Evolutionary conservation across 1,284 basidiomycete species (phyloP).

Genomic region (Caloboletus firmus): DNA sequence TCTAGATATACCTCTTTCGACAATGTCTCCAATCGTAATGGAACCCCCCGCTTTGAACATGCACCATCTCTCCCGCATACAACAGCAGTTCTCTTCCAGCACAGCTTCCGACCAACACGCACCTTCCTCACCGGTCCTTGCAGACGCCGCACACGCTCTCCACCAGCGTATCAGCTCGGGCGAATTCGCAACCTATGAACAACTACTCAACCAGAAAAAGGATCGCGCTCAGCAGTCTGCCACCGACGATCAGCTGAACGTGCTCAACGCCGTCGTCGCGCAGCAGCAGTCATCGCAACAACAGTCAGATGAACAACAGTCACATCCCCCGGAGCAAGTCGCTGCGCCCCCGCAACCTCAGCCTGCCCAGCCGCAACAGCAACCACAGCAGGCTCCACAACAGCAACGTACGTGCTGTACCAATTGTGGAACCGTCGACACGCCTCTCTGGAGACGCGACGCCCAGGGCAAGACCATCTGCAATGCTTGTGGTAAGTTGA

Average conservation of each 20-base stretch:
- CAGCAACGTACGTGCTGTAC: constrained; percentile 49
- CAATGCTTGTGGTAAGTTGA: constrained; percentile 81
- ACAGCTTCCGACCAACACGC: constrained; percentile 30
- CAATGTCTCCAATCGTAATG: constrained; percentile 45
- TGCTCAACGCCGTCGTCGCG: constrained; percentile 10
- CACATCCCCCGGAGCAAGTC: constrained; percentile 15
- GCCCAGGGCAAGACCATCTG: constrained; percentile 78
- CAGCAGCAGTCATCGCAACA: constrained; percentile 21
- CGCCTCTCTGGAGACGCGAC: constrained; percentile 81
- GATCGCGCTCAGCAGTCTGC: constrained; percentile 26
- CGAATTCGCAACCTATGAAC: constrained; percentile 34
- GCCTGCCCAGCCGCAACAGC: constrained; percentile 23
- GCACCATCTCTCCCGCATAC: constrained; percentile 46
- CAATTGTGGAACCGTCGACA: constrained; percentile 72
- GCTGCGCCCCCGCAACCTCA: constrained; percentile 22
- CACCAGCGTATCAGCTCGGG: constrained; percentile 30
- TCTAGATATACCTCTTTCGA: constrained; percentile 31
- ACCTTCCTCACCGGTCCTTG: constrained; percentile 33
- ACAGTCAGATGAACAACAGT: constrained; percentile 18
- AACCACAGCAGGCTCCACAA: constrained; percentile 28
- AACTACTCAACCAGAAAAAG: constrained; percentile 31
- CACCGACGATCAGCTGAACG: constrained; percentile 13
- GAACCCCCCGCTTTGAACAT: constrained; percentile 50
- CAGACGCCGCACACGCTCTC: constrained; percentile 27
- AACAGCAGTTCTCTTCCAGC: constrained; percentile 37